These are phyloP conservation scores for Malus hybrid DNA, from an alignment of 331 rosid species.

Conservation along the genomic window DNA sequence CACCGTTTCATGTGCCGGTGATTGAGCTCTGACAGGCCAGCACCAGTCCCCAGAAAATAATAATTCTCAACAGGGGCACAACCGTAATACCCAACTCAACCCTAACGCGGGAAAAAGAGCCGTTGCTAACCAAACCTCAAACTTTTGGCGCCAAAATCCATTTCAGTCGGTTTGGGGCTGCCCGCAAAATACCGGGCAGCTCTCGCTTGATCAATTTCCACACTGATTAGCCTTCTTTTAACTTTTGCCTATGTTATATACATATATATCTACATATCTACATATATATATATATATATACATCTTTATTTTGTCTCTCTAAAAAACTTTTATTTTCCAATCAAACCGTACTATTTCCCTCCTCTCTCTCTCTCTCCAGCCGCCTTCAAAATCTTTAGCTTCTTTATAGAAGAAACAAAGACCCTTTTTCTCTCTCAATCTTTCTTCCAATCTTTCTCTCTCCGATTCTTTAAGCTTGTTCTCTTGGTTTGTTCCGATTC, in stretches of 20 bases:
- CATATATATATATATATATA: too few species aligned
- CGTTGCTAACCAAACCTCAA: conserved; percentile 53
- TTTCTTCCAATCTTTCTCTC: conserved; percentile 24
- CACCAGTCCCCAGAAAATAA: conserved; percentile 34
- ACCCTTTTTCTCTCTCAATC: conserved; percentile 55
- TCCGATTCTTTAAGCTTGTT: not conserved
- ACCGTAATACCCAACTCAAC: conserved; percentile 1
- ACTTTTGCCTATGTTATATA: conserved; percentile 6
- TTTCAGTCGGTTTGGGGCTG: conserved; percentile 39
- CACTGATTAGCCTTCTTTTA: not conserved
- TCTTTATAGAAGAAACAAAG: conserved; percentile 16
- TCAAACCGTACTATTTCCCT: conserved; percentile 17
- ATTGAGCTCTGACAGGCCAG: conserved; percentile 32
- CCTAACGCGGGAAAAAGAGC: conserved; percentile 88
- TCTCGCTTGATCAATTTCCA: conserved; percentile 8
- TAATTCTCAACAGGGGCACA: conserved; percentile 28
- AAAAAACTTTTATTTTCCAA: conserved; percentile 11
- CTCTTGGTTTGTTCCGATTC: conserved; percentile 19
- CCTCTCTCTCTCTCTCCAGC: conserved; percentile 9
- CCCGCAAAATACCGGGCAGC: conserved; percentile 78
- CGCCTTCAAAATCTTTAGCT: not conserved
- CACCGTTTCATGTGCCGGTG: conserved; percentile 28
- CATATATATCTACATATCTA: too few species aligned
- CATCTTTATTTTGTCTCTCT: conserved; percentile 32
- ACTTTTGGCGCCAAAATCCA: conserved; percentile 70